Base-by-base conservation (phyloP, 177 flowering plant genomes). In the Vitis hybrid region DNA sequence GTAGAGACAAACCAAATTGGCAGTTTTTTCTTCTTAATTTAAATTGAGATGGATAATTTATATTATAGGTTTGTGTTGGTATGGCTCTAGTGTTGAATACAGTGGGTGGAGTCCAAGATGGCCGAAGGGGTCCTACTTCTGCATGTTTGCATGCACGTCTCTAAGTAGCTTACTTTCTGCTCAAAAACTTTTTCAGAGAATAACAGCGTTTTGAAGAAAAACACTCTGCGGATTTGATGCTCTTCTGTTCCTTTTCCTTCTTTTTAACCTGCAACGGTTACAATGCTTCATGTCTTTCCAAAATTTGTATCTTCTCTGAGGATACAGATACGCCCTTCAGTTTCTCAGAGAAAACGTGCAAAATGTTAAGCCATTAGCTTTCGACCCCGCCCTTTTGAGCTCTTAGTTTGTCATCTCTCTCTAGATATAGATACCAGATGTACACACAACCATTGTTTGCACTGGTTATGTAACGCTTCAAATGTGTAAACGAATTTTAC, bases 171-270 rank as follows among this genome's bases (percentile, higher is more conserved):
- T 35, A 52, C 21, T 15, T 35, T 61, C 61, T 62, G 56, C 8
- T 18, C 30, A 7, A 6, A 57, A 54, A 24, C 30, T 18, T 70
- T 52, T 52, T 32, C 54, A 58, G 64, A 49, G 64, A 70, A 70
- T 70, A 70, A 54, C 72, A 70, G 58, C 10, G 32, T 19, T 70
- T 32, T 11, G 15, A 18, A 58, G 64, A 3, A 68, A 52, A 62
- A 71, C 51, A 72, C 77, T 70, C 74, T 76, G 67, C 49, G 73
- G 74, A 67, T 68, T 70, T 69, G 72, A 66, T 60, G 55, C 73
- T 15, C 9, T 19, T 72, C 51, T 58, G 21, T 66, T 54, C 62
- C 8, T 40, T 64, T 56, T 51, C 54, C 24, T 16, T 46, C 40
- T 40, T 56, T 70, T 46, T 2, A 19, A 6, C 13, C 35, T 14